These are phyloP conservation scores for Chamaecrista fasciculata DNA, from an alignment of 306 rosid species.

Conservation along the genomic window DNA sequence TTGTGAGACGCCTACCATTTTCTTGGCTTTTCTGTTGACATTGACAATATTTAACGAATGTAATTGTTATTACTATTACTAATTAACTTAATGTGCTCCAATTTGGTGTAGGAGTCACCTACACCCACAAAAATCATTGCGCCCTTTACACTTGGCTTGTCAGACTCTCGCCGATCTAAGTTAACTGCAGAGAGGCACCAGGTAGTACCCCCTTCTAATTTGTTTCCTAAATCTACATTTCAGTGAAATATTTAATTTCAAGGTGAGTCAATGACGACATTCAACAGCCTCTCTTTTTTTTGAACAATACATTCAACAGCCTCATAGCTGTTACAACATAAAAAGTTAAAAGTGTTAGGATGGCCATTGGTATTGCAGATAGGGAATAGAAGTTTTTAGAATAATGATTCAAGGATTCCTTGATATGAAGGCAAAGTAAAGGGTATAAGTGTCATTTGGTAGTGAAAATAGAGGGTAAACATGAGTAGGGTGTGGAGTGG, in stretches of 20 bases:
- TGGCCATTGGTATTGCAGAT: background rate
- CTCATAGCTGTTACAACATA: background rate
- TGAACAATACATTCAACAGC: background rate
- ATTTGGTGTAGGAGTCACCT: conserved; percentile 77
- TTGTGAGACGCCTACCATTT: conserved; percentile 47
- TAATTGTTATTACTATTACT: no score
- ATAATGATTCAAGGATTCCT: background rate
- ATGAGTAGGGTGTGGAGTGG: background rate
- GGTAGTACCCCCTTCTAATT: conserved; percentile 45
- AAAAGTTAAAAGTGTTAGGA: background rate
- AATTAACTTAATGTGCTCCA: conserved; percentile 11
- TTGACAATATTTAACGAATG: background rate
- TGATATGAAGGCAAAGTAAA: background rate
- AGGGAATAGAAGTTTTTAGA: background rate
- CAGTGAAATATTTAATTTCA: conserved; percentile 1
- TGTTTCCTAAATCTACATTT: conserved; percentile 1
- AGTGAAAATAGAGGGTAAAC: background rate
- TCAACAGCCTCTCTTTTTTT: background rate
- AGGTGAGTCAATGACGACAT: background rate
- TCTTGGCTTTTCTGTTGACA: conserved; percentile 12
- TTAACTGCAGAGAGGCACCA: conserved; percentile 76
- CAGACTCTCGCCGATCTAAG: conserved; percentile 83
- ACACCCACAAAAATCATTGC: conserved; percentile 74
- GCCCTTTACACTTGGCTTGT: conserved; percentile 52
- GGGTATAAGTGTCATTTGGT: background rate